Evolutionary conservation across 2,329 filamentous ascomycete genomes (phyloP), one percentile per base, ranked within the genome.

Genomic region (Aspergillus oerlinghausenensis): DNA sequence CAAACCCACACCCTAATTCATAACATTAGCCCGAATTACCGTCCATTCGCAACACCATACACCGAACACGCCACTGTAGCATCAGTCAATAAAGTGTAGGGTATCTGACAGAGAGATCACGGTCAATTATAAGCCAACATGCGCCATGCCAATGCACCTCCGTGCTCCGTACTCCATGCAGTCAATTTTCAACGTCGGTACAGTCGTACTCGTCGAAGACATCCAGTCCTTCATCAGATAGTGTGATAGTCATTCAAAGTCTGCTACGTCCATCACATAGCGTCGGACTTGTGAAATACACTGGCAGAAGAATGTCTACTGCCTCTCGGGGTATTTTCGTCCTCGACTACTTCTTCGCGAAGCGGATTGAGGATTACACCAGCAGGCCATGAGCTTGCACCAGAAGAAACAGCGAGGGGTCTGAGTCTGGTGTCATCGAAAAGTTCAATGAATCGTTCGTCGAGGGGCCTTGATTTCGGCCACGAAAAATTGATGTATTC

Each of bases 401-500:
- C 63, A 21, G 62, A 59, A 21, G 42, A 32, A 6, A 63, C 57
- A 21, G 59, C 63, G 35, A 65, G 38, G 9, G 60, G 56, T 10
- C 54, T 49, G 17, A 72, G 62, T 14, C 55, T 58, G 17, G 60
- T 64, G 25, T 54, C 45, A 23, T 71, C 65, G 49, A 67, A 71
- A 10, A 35, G 51, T 19, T 63, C 59, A 35, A 72, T 72, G 54
- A 65, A 72, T 19, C 56, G 62, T 40, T 63, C 60, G 51, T 72
- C 69, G 6, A 71, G 53, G 5, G 73, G 68, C 29, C 82, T 78
- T 17, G 78, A 74, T 58, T 84, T 84, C 0, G 75, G 74, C 38
- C 70, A 71, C 0, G 82, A 78, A 63, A 86, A 92, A 1, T 77
- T 76, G 60, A 80, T 78, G 76, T 96, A 96, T 73, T 97, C 92